Evolutionary conservation across 768 basidiomycete genomes (phyloP), one percentile per base, ranked within the genome.

Genomic region (Naganishia friedmannii): DNA sequence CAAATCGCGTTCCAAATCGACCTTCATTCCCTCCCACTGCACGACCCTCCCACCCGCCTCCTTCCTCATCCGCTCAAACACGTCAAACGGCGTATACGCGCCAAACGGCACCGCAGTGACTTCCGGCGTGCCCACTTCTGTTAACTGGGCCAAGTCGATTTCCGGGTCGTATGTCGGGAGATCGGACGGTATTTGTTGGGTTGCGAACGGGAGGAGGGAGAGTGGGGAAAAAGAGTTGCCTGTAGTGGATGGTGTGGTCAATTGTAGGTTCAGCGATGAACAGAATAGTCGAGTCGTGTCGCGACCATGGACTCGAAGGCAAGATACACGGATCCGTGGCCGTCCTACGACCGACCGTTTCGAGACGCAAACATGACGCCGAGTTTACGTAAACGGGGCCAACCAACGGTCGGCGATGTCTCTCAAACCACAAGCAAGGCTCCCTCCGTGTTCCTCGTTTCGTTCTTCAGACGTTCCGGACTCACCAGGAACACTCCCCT

Each of bases 141-240:
- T 77, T 0, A 78, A 72, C 67, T 79, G 78, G 0, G 67, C 72
- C 15, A 79, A 65, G 60, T 78, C 76, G 46, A 69, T 53, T 6
- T 57, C 26, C 0, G 76, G 73, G 53, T 75, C 69, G 60, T 77
- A 79, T 21, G 55, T 8, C n/a, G 72, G 73, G n/a, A 79, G 65
- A 7, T 73, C 67, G 26, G 75, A 75, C 0, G 74, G 73, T n/a
- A 79, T 63, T 1, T 75, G 75, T 4, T 75, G 78, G 19, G 77
- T 71, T 21, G 77, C 74, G 66, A 73, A 79, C 6, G 76, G 76
- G 23, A 79, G 68, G 26, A 76, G 76, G 66, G 76, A 76, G 3
- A 79, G 70, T 2, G 78, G 78, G 3, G 77, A 75, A 39, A 78
- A 79, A 4, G 78, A 70, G 67, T 79, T 77, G 7, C 78, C 78